Evolutionary conservation across 768 basidiomycete species (phyloP), one percentile per base, ranked within the genome.

Genomic region (Leucocoprinus birnbaumii): DNA sequence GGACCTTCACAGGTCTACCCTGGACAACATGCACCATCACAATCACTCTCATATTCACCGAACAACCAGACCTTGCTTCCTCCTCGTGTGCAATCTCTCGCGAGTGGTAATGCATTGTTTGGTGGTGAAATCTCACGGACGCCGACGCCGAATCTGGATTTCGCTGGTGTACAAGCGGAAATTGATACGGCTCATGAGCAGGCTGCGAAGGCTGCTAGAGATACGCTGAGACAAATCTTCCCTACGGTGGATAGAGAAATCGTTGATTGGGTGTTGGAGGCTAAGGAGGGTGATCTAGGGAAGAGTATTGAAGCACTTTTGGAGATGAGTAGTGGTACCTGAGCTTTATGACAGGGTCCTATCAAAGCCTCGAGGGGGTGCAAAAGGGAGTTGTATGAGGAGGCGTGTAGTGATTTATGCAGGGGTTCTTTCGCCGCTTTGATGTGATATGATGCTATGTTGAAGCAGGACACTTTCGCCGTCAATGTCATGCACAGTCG

Each of bases 151-250:
- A 81, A 77, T 48, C 70, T 91, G 26, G 89, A 92, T 67, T 64
- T 90, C 43, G 74, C 79, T 4, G 86, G 81, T 1, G 74, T 92
- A 50, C 87, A 90, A 61, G 81, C 79, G 19, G 82, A 90, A 73
- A 92, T 87, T 59, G 94, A 95, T 65, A 75, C 74, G 9, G 89
- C 89, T 19, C 85, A 90, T 61, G 84, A 85, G 56, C 79, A 85
- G 42, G 90, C 88, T 19, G 82, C 82, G 14, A 81, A 77, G 14
- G 90, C 89, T 2, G 79, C 91, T 48, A 73, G 78, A 53, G 85
- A 85, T 61, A 96, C 94, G 26, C 71, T 98, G 58, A 70, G 80
- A 53, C 92, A 95, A 71, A 96, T 96, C 58, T 98, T 98, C 79
- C 94, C 94, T 1, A 68, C 68, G 9, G 75, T 89, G 59, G 95